These are phyloP conservation scores for Hyaloperonospora brassicae DNA, from an alignment of 352 stramenopile species.

Conservation along the genomic window DNA sequence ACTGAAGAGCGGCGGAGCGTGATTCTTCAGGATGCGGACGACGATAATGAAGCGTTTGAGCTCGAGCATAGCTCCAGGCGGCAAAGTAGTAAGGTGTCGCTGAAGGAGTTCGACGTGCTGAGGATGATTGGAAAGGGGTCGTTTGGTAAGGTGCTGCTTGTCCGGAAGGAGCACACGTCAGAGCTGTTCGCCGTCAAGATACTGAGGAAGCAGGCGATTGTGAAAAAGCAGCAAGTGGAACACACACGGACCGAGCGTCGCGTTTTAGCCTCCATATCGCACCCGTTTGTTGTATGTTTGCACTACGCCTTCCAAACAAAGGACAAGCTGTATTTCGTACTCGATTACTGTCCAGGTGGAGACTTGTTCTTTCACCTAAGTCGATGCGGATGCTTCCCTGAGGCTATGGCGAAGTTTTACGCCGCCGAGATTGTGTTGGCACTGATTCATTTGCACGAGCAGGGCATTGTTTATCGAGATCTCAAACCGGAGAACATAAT, in stretches of 20 bases:
- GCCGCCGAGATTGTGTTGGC: slow-evolving; percentile 77
- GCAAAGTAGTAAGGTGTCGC: slow-evolving; percentile 48
- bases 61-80: slow-evolving; percentile 17
- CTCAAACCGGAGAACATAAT: slow-evolving; percentile 85
- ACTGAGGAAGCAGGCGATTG: slow-evolving; percentile 65
- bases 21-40: slow-evolving; percentile 61
- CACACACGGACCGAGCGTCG: slow-evolving; percentile 77
- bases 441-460: slow-evolving; percentile 78
- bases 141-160: slow-evolving; percentile 90
- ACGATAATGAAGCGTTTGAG: slow-evolving; percentile 37
- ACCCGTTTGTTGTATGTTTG: slow-evolving; percentile 85
- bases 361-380: slow-evolving; percentile 63
- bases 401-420: slow-evolving; percentile 81
- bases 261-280: slow-evolving; percentile 69
- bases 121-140: slow-evolving; percentile 89
- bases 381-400: slow-evolving; percentile 67
- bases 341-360: slow-evolving; percentile 55
- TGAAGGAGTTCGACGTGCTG: slow-evolving; percentile 85
- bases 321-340: slow-evolving; percentile 78
- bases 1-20: slow-evolving; percentile 47
- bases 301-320: slow-evolving; percentile 86
- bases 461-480: slow-evolving; percentile 75
- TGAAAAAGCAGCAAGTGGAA: slow-evolving; percentile 80
- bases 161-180: slow-evolving; percentile 67
- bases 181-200: slow-evolving; percentile 83